Base-by-base conservation (phyloP, 2,329 filamentous ascomycete genomes). In the Botrytis medusae region DNA sequence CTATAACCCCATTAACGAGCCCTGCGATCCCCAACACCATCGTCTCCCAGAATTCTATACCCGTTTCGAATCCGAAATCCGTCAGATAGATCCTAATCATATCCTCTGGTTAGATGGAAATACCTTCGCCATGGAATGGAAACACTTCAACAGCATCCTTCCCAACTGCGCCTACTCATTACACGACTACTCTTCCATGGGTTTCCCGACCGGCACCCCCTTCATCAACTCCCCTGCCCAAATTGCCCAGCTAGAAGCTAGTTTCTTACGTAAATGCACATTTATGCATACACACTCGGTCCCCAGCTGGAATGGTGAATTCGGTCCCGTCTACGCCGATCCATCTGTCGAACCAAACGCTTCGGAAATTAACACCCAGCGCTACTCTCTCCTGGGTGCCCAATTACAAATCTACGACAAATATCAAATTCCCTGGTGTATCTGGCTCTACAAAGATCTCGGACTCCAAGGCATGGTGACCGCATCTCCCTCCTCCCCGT, bases 361-460 rank as follows among this genome's bases (percentile, higher is more conserved):
- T 14, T 80, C 82, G 10, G 78, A 79, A 12, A 83, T 83, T 65
- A 86, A 86, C 71, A 78, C 83, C 69, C 81, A 83, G 62, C 81
- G 85, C 6, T 85, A 85, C 76, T 82, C 83, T 42, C 80, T 87
- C 48, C 81, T 87, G 6, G 83, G 83, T 20, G 82, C 84, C 25
- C 85, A 87, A 77, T 79, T 89, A 44, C 79, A 80, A 18, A 85
- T 89, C 60, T 89, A 89, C 78, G 84, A 85, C 70, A 84, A 85
- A 79, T 80, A 86, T 73, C 79, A 84, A 67, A 86, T 87, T 51
- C 82, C 84, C 71, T 91, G 88, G 89, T 86, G 82, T 22, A 91
- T 91, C 77, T 89, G 87, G 87, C 80, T 87, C 0, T 89, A 88
- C 80, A 89, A 89, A 78, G 87, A 89, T 73, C 85, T 89, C 57